Conservation (phyloP, 2,329 filamentous ascomycete species). For the Dactylellina parvicollis region DNA sequence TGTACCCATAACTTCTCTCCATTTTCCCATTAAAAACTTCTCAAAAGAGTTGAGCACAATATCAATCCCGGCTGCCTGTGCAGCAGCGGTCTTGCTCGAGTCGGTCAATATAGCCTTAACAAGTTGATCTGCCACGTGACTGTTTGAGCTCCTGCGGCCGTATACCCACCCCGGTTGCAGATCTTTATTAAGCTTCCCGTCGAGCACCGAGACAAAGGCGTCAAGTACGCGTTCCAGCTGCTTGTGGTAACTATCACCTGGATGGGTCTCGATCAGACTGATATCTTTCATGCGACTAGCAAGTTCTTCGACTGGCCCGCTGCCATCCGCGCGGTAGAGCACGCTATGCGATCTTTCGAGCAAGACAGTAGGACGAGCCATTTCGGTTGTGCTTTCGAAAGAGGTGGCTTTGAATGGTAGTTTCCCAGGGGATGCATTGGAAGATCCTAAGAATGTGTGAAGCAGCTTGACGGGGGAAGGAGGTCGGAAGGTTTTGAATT, state of each 20-base stretch:
- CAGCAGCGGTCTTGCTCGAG: constrained; percentile 56
- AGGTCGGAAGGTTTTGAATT: constrained; percentile 48
- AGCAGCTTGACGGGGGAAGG: constrained; percentile 51
- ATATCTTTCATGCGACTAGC: constrained; percentile 52
- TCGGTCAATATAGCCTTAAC: constrained; percentile 54
- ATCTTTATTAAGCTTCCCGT: constrained; percentile 55
- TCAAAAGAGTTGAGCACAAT: constrained; percentile 92
- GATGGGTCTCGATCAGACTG: constrained; percentile 45
- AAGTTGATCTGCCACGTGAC: constrained; percentile 55
- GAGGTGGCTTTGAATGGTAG: constrained; percentile 49
- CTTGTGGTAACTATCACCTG: constrained; percentile 56
- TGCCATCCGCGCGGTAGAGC: constrained; percentile 42
- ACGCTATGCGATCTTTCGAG: constrained; percentile 52
- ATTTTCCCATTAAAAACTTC: constrained; percentile 87
- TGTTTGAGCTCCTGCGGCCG: constrained; percentile 53
- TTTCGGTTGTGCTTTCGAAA: constrained; percentile 50
- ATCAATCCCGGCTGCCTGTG: constrained; percentile 65
- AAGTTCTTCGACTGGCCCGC: constrained; percentile 33
- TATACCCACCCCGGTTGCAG: constrained; percentile 46
- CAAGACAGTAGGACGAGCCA: constrained; percentile 44
- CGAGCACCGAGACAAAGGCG: constrained; percentile 55
- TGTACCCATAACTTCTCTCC: constrained; percentile 86
- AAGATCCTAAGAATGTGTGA: constrained; percentile 46
- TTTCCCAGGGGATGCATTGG: constrained; percentile 29
- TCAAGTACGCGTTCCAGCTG: constrained; percentile 57